A percentile compares a stretch with the other conserved stretches of the same genome.
phyloP scores from a whole-genome alignment of 257 asterid species.

The Solanum pinnatisectum region DNA sequence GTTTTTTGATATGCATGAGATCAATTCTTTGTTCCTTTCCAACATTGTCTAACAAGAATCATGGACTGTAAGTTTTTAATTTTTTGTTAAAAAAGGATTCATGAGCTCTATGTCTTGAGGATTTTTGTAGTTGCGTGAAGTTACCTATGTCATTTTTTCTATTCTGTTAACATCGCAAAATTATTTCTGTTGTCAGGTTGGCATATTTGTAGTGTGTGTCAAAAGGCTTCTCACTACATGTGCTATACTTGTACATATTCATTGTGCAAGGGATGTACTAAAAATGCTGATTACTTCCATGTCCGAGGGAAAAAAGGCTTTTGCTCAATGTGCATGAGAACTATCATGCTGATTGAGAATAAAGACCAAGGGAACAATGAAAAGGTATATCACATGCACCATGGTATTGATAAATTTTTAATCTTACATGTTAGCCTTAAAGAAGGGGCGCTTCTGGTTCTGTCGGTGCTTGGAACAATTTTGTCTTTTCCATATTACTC shows the following conservation, averaged over 20 bases:
- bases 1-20: background rate
- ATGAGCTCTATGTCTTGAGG: background rate
- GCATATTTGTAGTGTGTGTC: conserved; percentile 79
- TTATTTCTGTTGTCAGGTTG: conserved; percentile 48
- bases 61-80: background rate
- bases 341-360: conserved; percentile 62
- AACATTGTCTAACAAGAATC: background rate
- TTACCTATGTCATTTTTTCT: background rate
- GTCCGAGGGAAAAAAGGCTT: conserved; percentile 69
- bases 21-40: background rate
- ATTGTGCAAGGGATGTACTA: conserved; percentile 67
- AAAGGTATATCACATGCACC: conserved; percentile 24
- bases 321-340: conserved; percentile 70
- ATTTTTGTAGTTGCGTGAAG: background rate
- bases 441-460: background rate
- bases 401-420: background rate
- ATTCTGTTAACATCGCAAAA: background rate
- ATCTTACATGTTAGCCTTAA: background rate
- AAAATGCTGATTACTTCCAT: conserved; percentile 38
- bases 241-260: conserved; percentile 84
- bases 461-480: background rate
- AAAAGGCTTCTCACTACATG: conserved; percentile 48
- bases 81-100: background rate
- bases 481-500: background rate
- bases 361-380: conserved; percentile 51